A percentile compares a stretch with the other conserved stretches of the same genome.
phyloP scores from a whole-genome alignment of 768 basidiomycete genomes.

The Tephrocybe sp. region DNA sequence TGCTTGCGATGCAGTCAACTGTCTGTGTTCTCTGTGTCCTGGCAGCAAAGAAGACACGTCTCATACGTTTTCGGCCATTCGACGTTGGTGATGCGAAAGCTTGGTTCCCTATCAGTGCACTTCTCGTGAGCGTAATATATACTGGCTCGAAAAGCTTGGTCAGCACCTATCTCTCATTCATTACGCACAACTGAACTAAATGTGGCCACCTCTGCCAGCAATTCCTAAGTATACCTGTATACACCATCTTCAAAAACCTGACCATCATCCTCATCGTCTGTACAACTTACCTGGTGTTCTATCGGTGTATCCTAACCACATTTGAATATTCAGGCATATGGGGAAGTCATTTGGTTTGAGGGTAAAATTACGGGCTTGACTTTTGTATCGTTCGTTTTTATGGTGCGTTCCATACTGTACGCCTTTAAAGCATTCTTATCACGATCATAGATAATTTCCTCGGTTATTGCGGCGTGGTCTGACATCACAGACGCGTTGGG shows the following conservation, averaged over 20 bases:
- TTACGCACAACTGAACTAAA: neutral
- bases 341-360: conserved; percentile 96
- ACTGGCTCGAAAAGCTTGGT: conserved; percentile 97
- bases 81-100: conserved; percentile 80
- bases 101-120: conserved; percentile 94
- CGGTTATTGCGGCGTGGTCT: conserved; percentile 94
- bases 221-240: conserved; percentile 95
- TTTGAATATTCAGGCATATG: conserved; percentile 71
- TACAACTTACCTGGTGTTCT: conserved; percentile 14
- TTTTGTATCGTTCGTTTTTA: conserved; percentile 86
- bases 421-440: neutral
- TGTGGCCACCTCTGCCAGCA: conserved; percentile 54
- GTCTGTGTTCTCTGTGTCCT: conserved; percentile 85
- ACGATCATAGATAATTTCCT: conserved; percentile 74
- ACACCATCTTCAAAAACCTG: conserved; percentile 99
- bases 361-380: conserved; percentile 87
- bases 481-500: conserved; percentile 61
- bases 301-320: conserved; percentile 3
- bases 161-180: conserved; percentile 32
- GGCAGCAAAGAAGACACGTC: conserved; percentile 66
- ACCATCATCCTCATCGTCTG: conserved; percentile 98
- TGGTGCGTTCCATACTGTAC: conserved; percentile 52
- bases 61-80: conserved; percentile 86
- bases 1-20: conserved; percentile 86
- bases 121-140: conserved; percentile 94